Evolutionary conservation across 306 rosid genomes (phyloP).

Genomic region (Casuarina glauca): DNA sequence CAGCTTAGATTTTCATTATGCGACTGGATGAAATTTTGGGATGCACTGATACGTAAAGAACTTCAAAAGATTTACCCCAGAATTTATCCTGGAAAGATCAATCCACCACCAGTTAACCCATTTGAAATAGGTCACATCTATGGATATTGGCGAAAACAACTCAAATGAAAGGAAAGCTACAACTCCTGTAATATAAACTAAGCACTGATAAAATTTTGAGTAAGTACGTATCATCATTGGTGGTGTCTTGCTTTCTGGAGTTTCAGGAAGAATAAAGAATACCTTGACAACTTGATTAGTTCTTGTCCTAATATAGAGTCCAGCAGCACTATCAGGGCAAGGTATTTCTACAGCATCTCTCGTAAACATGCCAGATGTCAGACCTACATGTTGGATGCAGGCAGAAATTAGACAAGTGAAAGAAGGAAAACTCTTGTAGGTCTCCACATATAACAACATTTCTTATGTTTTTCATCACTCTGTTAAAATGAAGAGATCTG

Average conservation of each 20-base stretch:
- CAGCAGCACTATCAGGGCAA: constrained; percentile 83
- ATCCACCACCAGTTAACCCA: constrained; percentile 2
- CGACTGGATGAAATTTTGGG: neutral
- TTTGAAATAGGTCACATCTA: neutral
- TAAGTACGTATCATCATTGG: constrained; percentile 12
- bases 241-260: constrained; percentile 17
- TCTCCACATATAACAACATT: neutral
- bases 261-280: constrained; percentile 30
- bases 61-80: neutral
- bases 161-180: constrained; percentile 3
- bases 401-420: constrained; percentile 27
- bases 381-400: constrained; percentile 60
- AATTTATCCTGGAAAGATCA: neutral
- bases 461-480: neutral
- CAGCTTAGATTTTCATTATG: neutral
- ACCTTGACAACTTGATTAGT: constrained; percentile 84
- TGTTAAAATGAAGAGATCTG: neutral
- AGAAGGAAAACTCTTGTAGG: constrained; percentile 14
- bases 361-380: constrained; percentile 67
- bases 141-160: neutral
- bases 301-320: constrained; percentile 81
- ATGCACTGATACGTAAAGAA: neutral
- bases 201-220: constrained; percentile 22
- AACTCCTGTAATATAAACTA: constrained; percentile 11
- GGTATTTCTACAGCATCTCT: constrained; percentile 78